Conservation (phyloP, 2,329 filamentous ascomycete species). For the Basipetospora chlamydospora region DNA sequence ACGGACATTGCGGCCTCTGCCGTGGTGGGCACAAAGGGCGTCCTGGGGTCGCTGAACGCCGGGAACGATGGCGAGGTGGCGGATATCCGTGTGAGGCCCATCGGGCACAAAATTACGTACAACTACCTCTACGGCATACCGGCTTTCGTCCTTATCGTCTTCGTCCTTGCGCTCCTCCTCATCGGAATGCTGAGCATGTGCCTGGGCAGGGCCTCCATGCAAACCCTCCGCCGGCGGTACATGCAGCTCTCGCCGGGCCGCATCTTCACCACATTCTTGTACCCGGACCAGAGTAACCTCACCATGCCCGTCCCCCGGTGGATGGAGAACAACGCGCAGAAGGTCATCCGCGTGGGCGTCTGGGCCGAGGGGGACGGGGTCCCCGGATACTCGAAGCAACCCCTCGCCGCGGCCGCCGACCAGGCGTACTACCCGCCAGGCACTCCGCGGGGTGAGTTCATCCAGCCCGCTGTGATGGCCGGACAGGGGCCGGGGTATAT, state of each 20-base stretch:
- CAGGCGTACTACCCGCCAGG: too few species aligned
- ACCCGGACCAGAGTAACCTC: slow-evolving; percentile 1
- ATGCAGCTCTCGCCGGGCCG: slow-evolving; percentile 11
- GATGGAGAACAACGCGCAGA: neutral
- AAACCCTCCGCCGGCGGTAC: slow-evolving; percentile 8
- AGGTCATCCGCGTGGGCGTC: neutral
- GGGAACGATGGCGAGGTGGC: slow-evolving; percentile 7
- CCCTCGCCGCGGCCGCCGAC: too few species aligned
- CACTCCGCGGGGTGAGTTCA: too few species aligned
- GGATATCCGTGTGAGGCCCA: slow-evolving; percentile 7
- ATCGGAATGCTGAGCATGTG: slow-evolving; percentile 6
- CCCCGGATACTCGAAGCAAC: too few species aligned
- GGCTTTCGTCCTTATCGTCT: too few species aligned
- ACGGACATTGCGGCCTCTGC: slow-evolving; percentile 21
- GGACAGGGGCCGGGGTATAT: too few species aligned
- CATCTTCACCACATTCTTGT: slow-evolving; percentile 6
- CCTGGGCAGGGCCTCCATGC: slow-evolving; percentile 7
- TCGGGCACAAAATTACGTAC: slow-evolving; percentile 11
- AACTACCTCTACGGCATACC: slow-evolving; percentile 11
- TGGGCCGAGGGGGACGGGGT: neutral
- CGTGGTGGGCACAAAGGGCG: slow-evolving; percentile 11
- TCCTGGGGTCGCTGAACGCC: slow-evolving; percentile 9
- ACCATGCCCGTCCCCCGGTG: slow-evolving; percentile 2
- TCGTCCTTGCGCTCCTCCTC: slow-evolving; percentile 7
- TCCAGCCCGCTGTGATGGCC: too few species aligned